phyloP scores from a whole-genome alignment of 169 alveolate species.

The Pseudocohnilembus persalinus region DNA sequence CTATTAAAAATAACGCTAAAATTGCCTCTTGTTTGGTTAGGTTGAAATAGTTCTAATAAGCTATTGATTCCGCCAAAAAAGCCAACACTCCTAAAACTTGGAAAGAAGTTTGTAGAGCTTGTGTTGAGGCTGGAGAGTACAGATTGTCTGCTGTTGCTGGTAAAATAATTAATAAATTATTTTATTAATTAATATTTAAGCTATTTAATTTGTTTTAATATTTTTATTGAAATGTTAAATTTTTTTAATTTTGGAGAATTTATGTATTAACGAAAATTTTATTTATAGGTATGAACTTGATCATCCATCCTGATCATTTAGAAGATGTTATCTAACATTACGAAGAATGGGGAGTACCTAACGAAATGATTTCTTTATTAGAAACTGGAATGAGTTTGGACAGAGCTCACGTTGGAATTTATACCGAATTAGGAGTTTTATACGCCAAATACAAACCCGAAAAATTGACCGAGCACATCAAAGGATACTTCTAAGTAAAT shows the following conservation, averaged over 20 bases:
- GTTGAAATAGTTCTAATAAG: constrained; percentile 93
- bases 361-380: constrained; percentile 89
- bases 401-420: constrained; percentile 93
- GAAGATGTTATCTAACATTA: constrained; percentile 94
- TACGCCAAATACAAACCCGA: constrained; percentile 98
- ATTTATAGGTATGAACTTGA: constrained; percentile 93
- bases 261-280: too few species aligned
- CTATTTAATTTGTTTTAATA: too few species aligned
- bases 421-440: constrained; percentile 98
- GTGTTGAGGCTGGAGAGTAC: constrained; percentile 85
- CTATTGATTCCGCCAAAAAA: constrained; percentile 98
- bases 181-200: too few species aligned
- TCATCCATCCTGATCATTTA: constrained; percentile 98
- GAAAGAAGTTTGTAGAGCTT: constrained; percentile 87
- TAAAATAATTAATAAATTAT: too few species aligned
- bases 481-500: constrained; percentile 42
- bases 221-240: too few species aligned
- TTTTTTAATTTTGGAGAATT: too few species aligned
- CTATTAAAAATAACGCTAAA: constrained; percentile 96
- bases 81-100: constrained; percentile 98
- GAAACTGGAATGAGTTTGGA: constrained; percentile 87
- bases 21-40: constrained; percentile 95
- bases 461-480: constrained; percentile 96
- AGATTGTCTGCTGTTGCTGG: constrained; percentile 83
- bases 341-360: constrained; percentile 91